Evolutionary conservation across 805 yeast species (phyloP).

Genomic region (Sugiyamaella mastotermitis): DNA sequence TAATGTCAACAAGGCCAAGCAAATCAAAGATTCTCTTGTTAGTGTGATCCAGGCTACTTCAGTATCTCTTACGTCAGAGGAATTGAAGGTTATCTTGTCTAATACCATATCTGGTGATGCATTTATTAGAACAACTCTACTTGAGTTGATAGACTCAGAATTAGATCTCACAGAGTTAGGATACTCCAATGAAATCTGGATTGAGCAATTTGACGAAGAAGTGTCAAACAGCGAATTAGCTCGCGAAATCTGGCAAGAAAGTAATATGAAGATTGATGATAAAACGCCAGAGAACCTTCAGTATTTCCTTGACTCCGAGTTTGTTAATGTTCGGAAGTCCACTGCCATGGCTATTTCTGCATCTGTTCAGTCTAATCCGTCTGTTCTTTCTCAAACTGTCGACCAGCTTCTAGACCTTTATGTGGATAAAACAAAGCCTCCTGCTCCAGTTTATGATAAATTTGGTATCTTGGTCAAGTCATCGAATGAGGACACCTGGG

Average conservation of each 20-base stretch:
- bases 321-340: slow-evolving; percentile 62
- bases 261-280: slow-evolving; percentile 40
- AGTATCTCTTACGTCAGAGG: slow-evolving; percentile 48
- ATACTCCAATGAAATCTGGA: slow-evolving; percentile 67
- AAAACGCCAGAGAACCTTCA: slow-evolving; percentile 45
- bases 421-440: slow-evolving; percentile 56
- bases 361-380: slow-evolving; percentile 35
- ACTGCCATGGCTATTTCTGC: slow-evolving; percentile 64
- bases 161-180: slow-evolving; percentile 41
- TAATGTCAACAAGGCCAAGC: slow-evolving; percentile 70
- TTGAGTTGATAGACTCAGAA: slow-evolving; percentile 84
- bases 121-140: slow-evolving; percentile 70
- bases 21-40: slow-evolving; percentile 76
- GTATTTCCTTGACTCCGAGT: slow-evolving; percentile 44
- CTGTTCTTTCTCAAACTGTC: slow-evolving; percentile 32
- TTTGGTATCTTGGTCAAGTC: slow-evolving; percentile 70
- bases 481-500: slow-evolving; percentile 74
- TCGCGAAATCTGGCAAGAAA: slow-evolving; percentile 79
- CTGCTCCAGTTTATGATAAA: slow-evolving; percentile 69
- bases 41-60: slow-evolving; percentile 74
- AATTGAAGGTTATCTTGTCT: slow-evolving; percentile 51
- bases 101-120: slow-evolving; percentile 54
- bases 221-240: slow-evolving; percentile 59
- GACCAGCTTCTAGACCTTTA: slow-evolving; percentile 50
- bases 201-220: slow-evolving; percentile 70